A percentile compares a stretch with the other conserved stretches of the same genome.
These are phyloP conservation scores for Corynespora cassiicola DNA, from an alignment of 2,329 filamentous ascomycete genomes.

Conservation along the genomic window DNA sequence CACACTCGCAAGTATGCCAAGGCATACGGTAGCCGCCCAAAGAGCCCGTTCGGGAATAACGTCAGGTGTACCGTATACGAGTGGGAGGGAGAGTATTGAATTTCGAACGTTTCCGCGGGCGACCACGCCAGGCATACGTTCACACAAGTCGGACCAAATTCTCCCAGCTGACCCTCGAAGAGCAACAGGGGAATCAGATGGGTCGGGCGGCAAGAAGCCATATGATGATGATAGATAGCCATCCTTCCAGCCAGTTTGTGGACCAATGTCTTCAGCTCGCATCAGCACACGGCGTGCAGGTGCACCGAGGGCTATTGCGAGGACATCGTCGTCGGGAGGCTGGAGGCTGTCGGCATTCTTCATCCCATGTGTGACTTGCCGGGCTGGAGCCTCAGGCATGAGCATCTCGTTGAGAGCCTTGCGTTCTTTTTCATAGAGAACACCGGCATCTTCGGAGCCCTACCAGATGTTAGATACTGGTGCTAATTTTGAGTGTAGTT, in stretches of 20 bases:
- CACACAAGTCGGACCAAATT: slow-evolving; percentile 61
- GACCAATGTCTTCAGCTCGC: slow-evolving; percentile 59
- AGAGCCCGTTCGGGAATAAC: slow-evolving; percentile 59
- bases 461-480: slow-evolving; percentile 6
- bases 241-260: slow-evolving; percentile 59
- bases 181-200: slow-evolving; percentile 57
- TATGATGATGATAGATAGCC: slow-evolving; percentile 59
- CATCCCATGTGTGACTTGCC: slow-evolving; percentile 31
- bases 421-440: slow-evolving; percentile 21
- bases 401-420: slow-evolving; percentile 25
- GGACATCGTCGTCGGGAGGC: slow-evolving; percentile 56
- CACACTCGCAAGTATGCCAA: slow-evolving; percentile 62
- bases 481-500: neutral
- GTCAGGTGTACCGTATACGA: slow-evolving; percentile 57
- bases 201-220: slow-evolving; percentile 59
- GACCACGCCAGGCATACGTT: slow-evolving; percentile 60
- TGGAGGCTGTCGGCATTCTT: slow-evolving; percentile 58
- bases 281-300: slow-evolving; percentile 61
- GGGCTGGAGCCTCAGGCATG: slow-evolving; percentile 24
- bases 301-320: slow-evolving; percentile 60
- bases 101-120: slow-evolving; percentile 58
- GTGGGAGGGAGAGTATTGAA: slow-evolving; percentile 55
- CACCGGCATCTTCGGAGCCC: slow-evolving; percentile 8
- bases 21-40: slow-evolving; percentile 60
- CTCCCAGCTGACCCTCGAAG: slow-evolving; percentile 56